Evolutionary conservation across 2,329 filamentous ascomycete genomes (phyloP).

Genomic region (Stenocarpella maydis): DNA sequence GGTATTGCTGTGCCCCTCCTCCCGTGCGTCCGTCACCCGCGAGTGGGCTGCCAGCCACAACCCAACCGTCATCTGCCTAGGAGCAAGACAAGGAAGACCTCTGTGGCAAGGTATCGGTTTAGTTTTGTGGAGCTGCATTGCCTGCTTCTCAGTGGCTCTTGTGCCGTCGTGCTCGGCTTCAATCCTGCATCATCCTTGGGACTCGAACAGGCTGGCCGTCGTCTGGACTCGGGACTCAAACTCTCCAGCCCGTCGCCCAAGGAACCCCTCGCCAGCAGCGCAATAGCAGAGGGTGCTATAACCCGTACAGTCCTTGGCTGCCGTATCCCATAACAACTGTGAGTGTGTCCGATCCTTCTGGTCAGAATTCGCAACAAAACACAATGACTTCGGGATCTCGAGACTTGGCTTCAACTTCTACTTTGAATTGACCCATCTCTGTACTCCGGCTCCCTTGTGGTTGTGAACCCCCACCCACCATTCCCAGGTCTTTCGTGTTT

Average conservation of each 20-base stretch:
- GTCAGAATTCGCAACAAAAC: constrained; percentile 8
- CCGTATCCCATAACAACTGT: constrained; percentile 35
- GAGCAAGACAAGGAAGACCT: constrained; percentile 6
- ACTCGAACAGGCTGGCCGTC: constrained; percentile 18
- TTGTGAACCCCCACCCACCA: constrained; percentile 6
- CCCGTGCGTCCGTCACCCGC: not conserved
- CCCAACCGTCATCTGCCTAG: not conserved
- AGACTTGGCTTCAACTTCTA: constrained; percentile 21
- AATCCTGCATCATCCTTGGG: constrained; percentile 34
- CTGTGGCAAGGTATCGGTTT: constrained; percentile 12
- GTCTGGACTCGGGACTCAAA: constrained; percentile 23
- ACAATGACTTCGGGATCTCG: constrained; percentile 28
- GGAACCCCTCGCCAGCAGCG: constrained; percentile 32
- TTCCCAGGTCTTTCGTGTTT: constrained; percentile 9
- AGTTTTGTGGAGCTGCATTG: constrained; percentile 1
- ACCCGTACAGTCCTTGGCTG: constrained; percentile 22
- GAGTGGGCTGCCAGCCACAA: constrained; percentile 5
- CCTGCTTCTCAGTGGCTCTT: constrained; percentile 28
- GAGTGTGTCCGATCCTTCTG: constrained; percentile 19
- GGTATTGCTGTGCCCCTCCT: not conserved
- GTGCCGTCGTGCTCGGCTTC: constrained; percentile 3
- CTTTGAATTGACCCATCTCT: not conserved
- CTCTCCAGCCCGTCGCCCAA: constrained; percentile 24
- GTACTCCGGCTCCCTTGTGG: not conserved
- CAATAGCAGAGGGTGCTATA: constrained; percentile 24